Percentiles rank a stretch among this genome's conserved stretches.
Evolutionary conservation across 2,329 filamentous ascomycete species (phyloP).

Genomic region (Trichoderma breve): DNA sequence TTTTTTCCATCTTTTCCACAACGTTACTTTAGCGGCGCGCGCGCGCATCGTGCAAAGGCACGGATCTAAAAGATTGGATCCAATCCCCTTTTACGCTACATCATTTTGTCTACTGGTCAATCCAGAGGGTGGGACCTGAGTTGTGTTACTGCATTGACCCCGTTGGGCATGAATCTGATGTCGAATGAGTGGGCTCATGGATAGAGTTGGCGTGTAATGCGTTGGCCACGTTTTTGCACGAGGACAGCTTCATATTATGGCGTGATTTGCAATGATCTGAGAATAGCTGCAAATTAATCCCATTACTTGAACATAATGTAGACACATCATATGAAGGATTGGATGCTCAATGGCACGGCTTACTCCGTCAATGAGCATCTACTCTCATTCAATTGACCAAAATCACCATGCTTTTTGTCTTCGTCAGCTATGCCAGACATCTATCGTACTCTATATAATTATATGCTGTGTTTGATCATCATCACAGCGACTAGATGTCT

Average conservation of each 20-base stretch:
- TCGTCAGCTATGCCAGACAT: background rate
- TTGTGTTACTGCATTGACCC: constrained; percentile 8
- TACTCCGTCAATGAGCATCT: too few species aligned
- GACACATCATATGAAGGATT: background rate
- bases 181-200: background rate
- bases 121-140: background rate
- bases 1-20: background rate
- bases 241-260: background rate
- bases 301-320: background rate
- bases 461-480: background rate
- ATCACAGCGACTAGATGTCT: background rate
- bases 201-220: background rate
- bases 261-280: background rate
- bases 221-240: background rate
- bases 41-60: background rate
- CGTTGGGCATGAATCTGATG: constrained; percentile 17
- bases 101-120: background rate
- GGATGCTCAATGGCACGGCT: background rate
- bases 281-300: background rate
- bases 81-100: background rate
- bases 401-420: background rate
- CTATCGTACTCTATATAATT: constrained; percentile 6
- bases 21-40: background rate
- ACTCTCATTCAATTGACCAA: background rate
- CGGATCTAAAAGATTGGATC: background rate